These are phyloP conservation scores for Auricularia cornea DNA, from an alignment of 768 basidiomycete genomes.

Conservation along the genomic window DNA sequence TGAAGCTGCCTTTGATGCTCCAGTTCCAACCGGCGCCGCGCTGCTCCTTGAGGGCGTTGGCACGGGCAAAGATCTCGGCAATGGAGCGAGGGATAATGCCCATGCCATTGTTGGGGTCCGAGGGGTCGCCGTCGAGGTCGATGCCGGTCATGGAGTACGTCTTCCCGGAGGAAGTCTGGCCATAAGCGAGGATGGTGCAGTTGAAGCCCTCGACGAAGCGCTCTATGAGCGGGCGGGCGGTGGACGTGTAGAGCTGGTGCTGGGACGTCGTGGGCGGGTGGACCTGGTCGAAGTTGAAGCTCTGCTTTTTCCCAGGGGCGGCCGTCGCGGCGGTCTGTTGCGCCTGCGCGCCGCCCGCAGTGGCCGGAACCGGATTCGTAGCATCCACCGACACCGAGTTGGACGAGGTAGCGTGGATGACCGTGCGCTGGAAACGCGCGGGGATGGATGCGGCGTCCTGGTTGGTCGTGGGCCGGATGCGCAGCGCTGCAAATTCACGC, in stretches of 20 bases:
- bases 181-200: conserved; percentile 96
- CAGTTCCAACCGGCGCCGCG: conserved; percentile 70
- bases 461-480: conserved; percentile 79
- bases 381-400: conserved; percentile 82
- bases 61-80: conserved; percentile 73
- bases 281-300: conserved; percentile 92
- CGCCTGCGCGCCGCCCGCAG: conserved; percentile 43
- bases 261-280: conserved; percentile 81
- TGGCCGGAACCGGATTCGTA: conserved; percentile 41
- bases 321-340: conserved; percentile 33
- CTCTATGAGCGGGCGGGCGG: conserved; percentile 75
- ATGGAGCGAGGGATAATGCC: conserved; percentile 96
- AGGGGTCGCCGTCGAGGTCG: conserved; percentile 80
- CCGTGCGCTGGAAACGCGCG: conserved; percentile 84
- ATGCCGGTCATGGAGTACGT: conserved; percentile 97
- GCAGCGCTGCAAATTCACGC: conserved; percentile 48
- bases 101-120: conserved; percentile 75
- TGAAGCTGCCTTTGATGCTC: conserved; percentile 81
- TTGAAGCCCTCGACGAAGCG: conserved; percentile 93
- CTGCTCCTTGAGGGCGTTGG: conserved; percentile 68
- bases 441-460: conserved; percentile 85
- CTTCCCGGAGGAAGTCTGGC: conserved; percentile 95
- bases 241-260: conserved; percentile 74
- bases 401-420: conserved; percentile 67
- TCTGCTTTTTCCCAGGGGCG: conserved; percentile 63